Evolutionary conservation across 805 yeast species (phyloP).

Genomic region (Blastobotrys americana): DNA sequence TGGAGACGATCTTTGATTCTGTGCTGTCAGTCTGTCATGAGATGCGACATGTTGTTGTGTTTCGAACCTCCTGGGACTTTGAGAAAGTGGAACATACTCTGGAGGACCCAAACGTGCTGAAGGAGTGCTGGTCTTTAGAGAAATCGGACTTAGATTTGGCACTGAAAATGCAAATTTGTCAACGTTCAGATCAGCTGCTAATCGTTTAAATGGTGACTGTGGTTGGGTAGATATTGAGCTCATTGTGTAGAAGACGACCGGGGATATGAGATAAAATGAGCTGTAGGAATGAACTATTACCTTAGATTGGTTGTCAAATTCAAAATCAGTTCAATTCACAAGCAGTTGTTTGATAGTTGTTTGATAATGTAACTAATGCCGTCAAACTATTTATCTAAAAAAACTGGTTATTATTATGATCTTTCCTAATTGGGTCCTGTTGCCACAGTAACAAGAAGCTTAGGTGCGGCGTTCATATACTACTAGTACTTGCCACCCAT

Average conservation of each 20-base stretch:
- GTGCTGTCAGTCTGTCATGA: background rate
- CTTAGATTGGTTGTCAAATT: too few species aligned
- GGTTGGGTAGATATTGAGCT: too few species aligned
- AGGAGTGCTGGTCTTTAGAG: background rate
- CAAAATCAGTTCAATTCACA: slow-evolving; percentile 2
- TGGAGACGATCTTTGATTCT: background rate
- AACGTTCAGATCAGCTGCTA: slow-evolving; percentile 1
- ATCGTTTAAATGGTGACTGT: slow-evolving; percentile 7
- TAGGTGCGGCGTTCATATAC: too few species aligned
- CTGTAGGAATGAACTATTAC: too few species aligned
- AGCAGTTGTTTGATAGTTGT: background rate
- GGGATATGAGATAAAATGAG: too few species aligned
- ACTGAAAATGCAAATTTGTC: background rate
- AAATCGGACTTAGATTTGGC: slow-evolving; percentile 1
- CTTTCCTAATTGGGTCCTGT: background rate
- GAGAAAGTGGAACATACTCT: background rate
- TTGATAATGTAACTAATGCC: background rate
- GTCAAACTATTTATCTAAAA: too few species aligned
- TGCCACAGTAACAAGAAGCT: slow-evolving; percentile 5
- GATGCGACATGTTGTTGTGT: background rate
- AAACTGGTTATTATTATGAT: too few species aligned
- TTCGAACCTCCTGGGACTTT: background rate
- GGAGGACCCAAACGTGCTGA: background rate
- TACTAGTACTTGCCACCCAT: too few species aligned
- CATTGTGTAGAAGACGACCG: too few species aligned